Evolutionary conservation across 1,139 yeast species (phyloP), one percentile per base, ranked within the genome.

Genomic region (Suhomyces taliae): DNA sequence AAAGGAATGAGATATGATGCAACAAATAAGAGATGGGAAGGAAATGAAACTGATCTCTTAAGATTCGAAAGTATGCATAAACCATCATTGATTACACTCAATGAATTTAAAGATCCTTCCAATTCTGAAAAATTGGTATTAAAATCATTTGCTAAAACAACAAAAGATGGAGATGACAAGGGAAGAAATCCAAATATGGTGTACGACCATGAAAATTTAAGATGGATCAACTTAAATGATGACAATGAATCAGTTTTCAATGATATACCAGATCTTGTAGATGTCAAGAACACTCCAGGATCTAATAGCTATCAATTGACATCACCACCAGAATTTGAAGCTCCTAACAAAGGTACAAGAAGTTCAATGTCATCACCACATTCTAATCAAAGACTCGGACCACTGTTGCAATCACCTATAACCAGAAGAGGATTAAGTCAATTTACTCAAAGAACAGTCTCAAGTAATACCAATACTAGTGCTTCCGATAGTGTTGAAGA

Each of bases 21-120:
- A 5, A 60, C 60, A 12, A 70, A 74, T 34, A 74, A 72, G 48
- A 65, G 67, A 37, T 85, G 90, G 90, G 90, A 84, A 59, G 90
- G 90, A 4, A 85, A 85, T 56, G 87, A 84, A 40, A 70, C 70
- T 19, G 88, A 82, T 37, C 65, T 81, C 44, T 62, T 75, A 45
- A 47, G 63, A 9, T 62, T 62, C 43, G 65, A 60, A 24, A 59
- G 53, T 26, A 45, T 60, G 43, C 59, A 58, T 26, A 67, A 64
- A 47, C 76, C 76, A 1, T 64, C 71, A 10, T 60, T 72, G 37
- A 72, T 73, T 11, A 71, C 75, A 4, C 55, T 59, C 34, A 59
- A 61, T 27, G 76, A 70, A 37, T 58, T 67, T 34, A 55, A 59
- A 34, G 50, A 48, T n/a, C 53, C 57, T 34, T 44, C 41, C 40